Conservation (phyloP, 2,329 filamentous ascomycete species). For the Volutella citrinella region DNA sequence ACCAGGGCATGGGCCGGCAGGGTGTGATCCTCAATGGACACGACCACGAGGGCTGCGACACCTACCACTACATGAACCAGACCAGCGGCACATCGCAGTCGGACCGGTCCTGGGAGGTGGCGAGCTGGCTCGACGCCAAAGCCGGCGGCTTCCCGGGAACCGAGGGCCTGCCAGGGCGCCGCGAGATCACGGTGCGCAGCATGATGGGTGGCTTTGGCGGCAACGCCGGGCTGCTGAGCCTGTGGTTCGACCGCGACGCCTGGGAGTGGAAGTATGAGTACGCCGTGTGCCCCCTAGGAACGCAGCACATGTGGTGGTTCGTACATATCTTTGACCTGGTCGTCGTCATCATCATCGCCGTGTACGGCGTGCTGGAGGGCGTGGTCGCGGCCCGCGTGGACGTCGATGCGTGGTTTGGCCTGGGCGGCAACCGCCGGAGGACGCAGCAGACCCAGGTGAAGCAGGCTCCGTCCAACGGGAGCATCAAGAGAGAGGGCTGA, state of each 20-base stretch:
- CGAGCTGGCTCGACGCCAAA: conserved; percentile 45
- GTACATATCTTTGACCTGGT: conserved; percentile 72
- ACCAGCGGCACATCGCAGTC: conserved; percentile 38
- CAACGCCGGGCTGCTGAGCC: conserved; percentile 81
- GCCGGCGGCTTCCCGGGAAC: conserved; percentile 38
- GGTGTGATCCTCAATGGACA: conserved; percentile 89
- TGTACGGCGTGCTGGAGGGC: conserved; percentile 22
- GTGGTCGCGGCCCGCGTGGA: conserved; percentile 32
- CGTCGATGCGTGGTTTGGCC: conserved; percentile 27
- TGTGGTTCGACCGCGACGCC: conserved; percentile 76
- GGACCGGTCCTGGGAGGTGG: conserved; percentile 49
- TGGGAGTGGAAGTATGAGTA: conserved; percentile 85
- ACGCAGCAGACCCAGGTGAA: conserved; percentile 6
- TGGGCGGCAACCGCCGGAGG: conserved; percentile 14
- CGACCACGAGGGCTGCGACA: conserved; percentile 92
- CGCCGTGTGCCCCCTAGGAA: conserved; percentile 71
- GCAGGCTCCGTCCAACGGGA: conserved; percentile 12
- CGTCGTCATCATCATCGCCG: conserved; percentile 30
- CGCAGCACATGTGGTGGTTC: conserved; percentile 92
- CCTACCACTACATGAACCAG: conserved; percentile 76
- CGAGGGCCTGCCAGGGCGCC: conserved; percentile 58
- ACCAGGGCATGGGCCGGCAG: conserved; percentile 61
- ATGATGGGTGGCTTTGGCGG: conserved; percentile 99
- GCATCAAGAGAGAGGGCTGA: conserved; percentile 11
- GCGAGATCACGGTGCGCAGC: conserved; percentile 90